These are phyloP conservation scores for Komagataea norvegica DNA, from an alignment of 1,139 yeast genomes.

Conservation along the genomic window DNA sequence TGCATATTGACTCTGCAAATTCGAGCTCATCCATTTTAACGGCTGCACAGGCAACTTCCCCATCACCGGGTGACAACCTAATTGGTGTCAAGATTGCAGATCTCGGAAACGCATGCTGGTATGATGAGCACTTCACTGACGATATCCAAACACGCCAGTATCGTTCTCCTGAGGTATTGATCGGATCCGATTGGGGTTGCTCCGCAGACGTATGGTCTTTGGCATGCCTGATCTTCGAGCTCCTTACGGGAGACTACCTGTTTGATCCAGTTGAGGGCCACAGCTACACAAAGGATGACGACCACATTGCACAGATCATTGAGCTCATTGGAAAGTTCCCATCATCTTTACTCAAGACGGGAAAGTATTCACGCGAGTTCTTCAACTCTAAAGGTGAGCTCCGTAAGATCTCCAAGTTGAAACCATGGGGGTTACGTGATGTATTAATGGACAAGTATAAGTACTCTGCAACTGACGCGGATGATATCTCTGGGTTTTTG, in stretches of 20 bases:
- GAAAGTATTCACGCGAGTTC: constrained; percentile 47
- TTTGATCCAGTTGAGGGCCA: constrained; percentile 56
- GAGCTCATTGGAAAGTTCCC: constrained; percentile 64
- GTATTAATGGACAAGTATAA: constrained; percentile 61
- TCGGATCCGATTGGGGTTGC: constrained; percentile 68
- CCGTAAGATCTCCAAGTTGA: constrained; percentile 53
- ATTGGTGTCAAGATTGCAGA: constrained; percentile 65
- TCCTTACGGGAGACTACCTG: constrained; percentile 69
- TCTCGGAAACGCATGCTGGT: constrained; percentile 71
- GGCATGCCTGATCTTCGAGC: constrained; percentile 66
- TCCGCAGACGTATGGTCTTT: constrained; percentile 74
- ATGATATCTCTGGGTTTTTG: constrained; percentile 55
- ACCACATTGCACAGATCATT: constrained; percentile 69
- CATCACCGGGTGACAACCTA: constrained; percentile 20
- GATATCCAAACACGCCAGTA: constrained; percentile 76
- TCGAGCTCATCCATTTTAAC: not conserved
- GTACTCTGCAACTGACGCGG: constrained; percentile 43
- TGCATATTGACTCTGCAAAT: constrained; percentile 25
- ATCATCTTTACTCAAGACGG: constrained; percentile 40
- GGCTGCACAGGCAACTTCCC: not conserved
- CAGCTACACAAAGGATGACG: constrained; percentile 61
- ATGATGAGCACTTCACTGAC: constrained; percentile 60
- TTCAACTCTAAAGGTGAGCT: constrained; percentile 51
- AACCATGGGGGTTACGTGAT: constrained; percentile 60
- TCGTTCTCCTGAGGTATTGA: constrained; percentile 61